Base-by-base conservation (phyloP, 768 basidiomycete genomes). In the Leccinum aurantiacum region DNA sequence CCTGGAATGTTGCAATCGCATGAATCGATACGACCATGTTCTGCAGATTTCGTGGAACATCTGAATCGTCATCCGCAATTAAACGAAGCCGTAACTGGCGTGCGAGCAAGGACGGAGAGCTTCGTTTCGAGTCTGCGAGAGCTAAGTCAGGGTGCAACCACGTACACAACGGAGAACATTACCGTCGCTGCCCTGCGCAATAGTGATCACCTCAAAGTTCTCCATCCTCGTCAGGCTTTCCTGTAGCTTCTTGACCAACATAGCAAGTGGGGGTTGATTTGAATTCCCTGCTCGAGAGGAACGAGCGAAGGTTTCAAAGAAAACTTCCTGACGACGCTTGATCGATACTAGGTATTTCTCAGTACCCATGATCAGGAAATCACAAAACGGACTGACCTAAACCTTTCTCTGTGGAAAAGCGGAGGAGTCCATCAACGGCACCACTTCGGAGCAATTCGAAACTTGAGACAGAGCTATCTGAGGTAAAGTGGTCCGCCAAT, bases 11-110 rank as follows among this genome's bases (percentile, higher is more conserved):
- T 1, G 97, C 96, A 62, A 98, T 97, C 6, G 95, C 96, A 70
- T 98, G 96, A 61, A 98, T 98, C 7, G 95, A 98, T 22, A 98
- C 92, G 41, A 94, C 92, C 69, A 98, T 91, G 65, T 93, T 95
- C 68, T 90, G 90, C 35, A 92, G 77, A 69, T 84, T 89, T 57
- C 89, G 86, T 17, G 97, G 96, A 22, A 96, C 84, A 64, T 95
- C 94, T 0, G 90, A 85, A 35, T 91, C 92, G 55, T 97, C 93
- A 10, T 88, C 88, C 1, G 95, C 93, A n/a, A 92, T 82, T 15
- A 99, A 78, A 22, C 93, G 88, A 13, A 98, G 84, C 10, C 95
- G 89, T 49, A 99, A 77, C 66, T 96, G 95, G 25, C 95, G 87
- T 7, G 93, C 94, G n/a, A 98, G 83, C 61, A 96, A 78, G 1